Percentiles rank a stretch among this genome's conserved stretches.
phyloP scores from a whole-genome alignment of 2,329 filamentous ascomycete genomes.

The Chalaropsis thielavioides region DNA sequence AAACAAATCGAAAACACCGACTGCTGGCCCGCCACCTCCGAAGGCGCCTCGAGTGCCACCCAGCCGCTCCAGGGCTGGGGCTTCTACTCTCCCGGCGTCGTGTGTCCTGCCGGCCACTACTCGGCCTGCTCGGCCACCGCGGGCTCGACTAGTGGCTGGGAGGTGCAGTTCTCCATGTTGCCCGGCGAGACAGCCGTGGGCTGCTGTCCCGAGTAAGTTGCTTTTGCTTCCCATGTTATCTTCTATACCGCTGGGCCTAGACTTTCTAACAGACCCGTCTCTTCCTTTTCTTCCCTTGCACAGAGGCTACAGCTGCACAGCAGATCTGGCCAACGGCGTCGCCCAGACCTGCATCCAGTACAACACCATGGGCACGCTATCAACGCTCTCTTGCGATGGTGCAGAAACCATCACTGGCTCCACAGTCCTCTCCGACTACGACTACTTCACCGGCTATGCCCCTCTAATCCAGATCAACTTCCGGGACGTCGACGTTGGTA shows the following conservation, averaged over 20 bases:
- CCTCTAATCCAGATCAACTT: conserved; percentile 25
- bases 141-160: conserved; percentile 20
- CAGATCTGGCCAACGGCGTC: conserved; percentile 20
- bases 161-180: conserved; percentile 22
- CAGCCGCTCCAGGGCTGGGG: conserved; percentile 21
- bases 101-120: conserved; percentile 24
- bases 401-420: conserved; percentile 10
- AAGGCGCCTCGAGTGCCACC: conserved; percentile 1
- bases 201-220: conserved; percentile 24
- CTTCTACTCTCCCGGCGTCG: conserved; percentile 26
- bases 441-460: conserved; percentile 18
- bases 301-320: conserved; percentile 20
- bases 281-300: background rate
- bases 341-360: conserved; percentile 18
- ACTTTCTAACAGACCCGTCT: background rate
- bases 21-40: conserved; percentile 13
- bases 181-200: conserved; percentile 24
- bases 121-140: conserved; percentile 24
- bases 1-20: conserved; percentile 16
- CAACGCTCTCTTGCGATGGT: conserved; percentile 13
- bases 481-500: conserved; percentile 20
- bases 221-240: background rate
- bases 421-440: conserved; percentile 8
- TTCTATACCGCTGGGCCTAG: background rate
- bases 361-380: conserved; percentile 18